Evolutionary conservation across 805 yeast genomes (phyloP).

Genomic region (Maudiozyma pseudohumilis): DNA sequence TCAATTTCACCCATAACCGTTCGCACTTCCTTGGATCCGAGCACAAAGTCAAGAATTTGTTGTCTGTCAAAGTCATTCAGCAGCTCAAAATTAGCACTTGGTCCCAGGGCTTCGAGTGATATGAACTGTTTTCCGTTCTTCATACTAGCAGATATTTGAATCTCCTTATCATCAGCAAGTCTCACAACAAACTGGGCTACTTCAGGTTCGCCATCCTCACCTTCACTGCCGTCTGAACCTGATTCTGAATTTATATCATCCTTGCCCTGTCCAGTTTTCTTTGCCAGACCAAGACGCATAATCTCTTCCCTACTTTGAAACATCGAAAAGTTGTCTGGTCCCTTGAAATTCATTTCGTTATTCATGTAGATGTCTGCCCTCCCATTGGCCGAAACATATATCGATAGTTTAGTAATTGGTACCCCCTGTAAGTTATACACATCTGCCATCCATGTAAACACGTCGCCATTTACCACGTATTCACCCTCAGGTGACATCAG

Average conservation of each 20-base stretch:
- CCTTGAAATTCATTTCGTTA: neutral
- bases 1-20: neutral
- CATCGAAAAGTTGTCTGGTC: neutral
- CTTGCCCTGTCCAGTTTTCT: neutral
- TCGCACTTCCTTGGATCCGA: neutral
- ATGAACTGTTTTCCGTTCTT: neutral
- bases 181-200: neutral
- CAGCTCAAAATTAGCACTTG: neutral
- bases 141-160: neutral
- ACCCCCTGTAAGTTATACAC: neutral
- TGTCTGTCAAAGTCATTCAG: neutral
- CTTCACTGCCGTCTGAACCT: neutral
- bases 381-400: slow-evolving; percentile 1
- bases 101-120: neutral
- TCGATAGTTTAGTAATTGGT: neutral
- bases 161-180: neutral
- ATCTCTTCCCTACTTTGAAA: too few relatives aligned
- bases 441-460: slow-evolving; percentile 25
- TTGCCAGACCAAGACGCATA: too few relatives aligned
- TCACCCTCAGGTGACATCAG: slow-evolving; percentile 13
- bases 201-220: neutral
- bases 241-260: neutral
- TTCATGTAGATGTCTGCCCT: slow-evolving; percentile 1
- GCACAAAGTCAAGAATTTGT: neutral
- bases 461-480: slow-evolving; percentile 18